Base-by-base conservation (phyloP, 306 rosid species). In the Pterocarpus macrocarpus region DNA sequence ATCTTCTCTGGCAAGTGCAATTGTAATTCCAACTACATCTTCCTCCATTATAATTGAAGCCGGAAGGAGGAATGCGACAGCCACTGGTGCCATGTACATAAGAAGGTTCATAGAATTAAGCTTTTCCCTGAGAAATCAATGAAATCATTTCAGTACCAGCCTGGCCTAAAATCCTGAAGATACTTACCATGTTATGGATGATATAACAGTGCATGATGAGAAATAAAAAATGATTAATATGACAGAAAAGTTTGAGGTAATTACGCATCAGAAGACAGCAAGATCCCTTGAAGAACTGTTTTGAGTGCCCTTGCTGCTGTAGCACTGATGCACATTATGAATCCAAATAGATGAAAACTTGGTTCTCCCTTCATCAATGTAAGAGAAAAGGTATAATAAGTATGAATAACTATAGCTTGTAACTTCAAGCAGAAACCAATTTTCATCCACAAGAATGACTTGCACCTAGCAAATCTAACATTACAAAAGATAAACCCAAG, bases 321-420 rank as follows among this genome's bases (percentile, higher is more conserved):
- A 73, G 90, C 90, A 55, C 86, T 4, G 34, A 87, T 5, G 82
- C 90, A 87, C 90, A 87, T 81, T 53, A 87, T 67, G 76, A 87
- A 87, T 77, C 90, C 90, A 81, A 87, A 87, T 32, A 87, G 81
- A 81, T 87, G 90, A 78, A 87, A 87, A 81, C 88, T 84, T 41
- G 90, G 90, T 71, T 87, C 90, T 77, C 88, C 88, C 88, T 83
- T 83, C 83, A 83, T 55, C 36, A 53, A 76, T 77, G 28, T 63
- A 81, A 80, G 61, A 65, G 76, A 80, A 70, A 71, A 83, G n/a
- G 76, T 13, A 63, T 1, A n/a, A 30, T 16, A 9, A 64, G 71
- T 57, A 35, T 43, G 41, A 64, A 41, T 33, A 41, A 41, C 41
- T 58, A 57, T 55, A 68, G 8, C 41, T 52, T 63, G 73, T 52